Evolutionary conservation across 2,329 filamentous ascomycete genomes (phyloP).

Genomic region (Peltaster fructicola): DNA sequence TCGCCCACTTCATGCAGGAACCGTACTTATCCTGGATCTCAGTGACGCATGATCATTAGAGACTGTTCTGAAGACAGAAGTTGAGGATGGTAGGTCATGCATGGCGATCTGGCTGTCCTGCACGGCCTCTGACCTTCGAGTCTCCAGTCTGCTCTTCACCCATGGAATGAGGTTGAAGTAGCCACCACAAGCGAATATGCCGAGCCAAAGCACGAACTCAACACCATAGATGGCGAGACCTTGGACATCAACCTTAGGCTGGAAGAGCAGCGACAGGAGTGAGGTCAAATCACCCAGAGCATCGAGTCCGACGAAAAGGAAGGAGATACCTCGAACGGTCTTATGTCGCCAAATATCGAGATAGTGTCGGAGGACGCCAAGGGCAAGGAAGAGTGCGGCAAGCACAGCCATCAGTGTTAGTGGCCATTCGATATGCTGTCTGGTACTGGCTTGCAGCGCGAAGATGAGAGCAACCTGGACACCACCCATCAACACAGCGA

Average conservation of each 20-base stretch:
- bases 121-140: constrained; percentile 1
- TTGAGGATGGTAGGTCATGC: constrained; percentile 38
- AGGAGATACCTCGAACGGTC: constrained; percentile 53
- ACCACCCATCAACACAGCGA: constrained; percentile 40
- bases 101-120: constrained; percentile 20
- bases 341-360: constrained; percentile 49
- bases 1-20: too few species aligned
- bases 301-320: constrained; percentile 54
- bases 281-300: constrained; percentile 52
- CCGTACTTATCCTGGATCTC: constrained; percentile 7
- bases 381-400: constrained; percentile 43
- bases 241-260: constrained; percentile 39
- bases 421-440: constrained; percentile 46
- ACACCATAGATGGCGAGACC: constrained; percentile 51
- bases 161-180: constrained; percentile 48
- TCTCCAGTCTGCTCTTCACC: constrained; percentile 21
- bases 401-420: constrained; percentile 48
- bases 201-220: constrained; percentile 49
- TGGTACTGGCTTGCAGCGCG: constrained; percentile 24
- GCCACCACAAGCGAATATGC: constrained; percentile 46
- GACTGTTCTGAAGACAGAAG: constrained; percentile 44
- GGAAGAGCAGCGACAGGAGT: constrained; percentile 45
- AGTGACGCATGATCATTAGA: too few species aligned
- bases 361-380: constrained; percentile 51
- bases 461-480: constrained; percentile 43